Evolutionary conservation across 805 yeast species (phyloP).

Genomic region (Saccharomycopsis microspora): DNA sequence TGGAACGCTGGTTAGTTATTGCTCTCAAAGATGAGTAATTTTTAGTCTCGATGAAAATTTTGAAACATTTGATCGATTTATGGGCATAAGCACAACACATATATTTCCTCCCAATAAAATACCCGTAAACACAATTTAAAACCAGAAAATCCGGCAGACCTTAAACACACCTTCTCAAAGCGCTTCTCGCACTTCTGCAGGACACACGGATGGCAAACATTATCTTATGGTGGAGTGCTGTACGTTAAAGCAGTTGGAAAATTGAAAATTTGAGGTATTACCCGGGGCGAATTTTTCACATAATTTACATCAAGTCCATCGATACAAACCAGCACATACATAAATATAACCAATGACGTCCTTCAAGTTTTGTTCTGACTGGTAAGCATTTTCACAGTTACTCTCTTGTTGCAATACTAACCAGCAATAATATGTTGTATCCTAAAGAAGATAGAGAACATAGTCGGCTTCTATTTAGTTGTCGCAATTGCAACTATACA

Average conservation of each 20-base stretch:
- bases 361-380: constrained; percentile 90
- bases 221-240: too few species aligned
- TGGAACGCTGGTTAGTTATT: constrained; percentile 28
- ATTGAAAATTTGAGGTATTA: too few species aligned
- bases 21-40: background rate
- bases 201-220: too few species aligned
- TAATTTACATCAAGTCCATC: too few species aligned
- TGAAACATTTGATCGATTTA: background rate
- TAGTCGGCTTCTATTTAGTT: constrained; percentile 64
- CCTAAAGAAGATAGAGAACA: constrained; percentile 88
- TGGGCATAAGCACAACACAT: too few species aligned
- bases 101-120: too few species aligned
- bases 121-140: too few species aligned
- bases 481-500: constrained; percentile 90
- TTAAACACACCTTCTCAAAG: too few species aligned
- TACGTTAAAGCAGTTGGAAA: too few species aligned
- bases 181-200: too few species aligned
- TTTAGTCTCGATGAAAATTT: background rate
- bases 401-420: background rate
- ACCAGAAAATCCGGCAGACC: too few species aligned
- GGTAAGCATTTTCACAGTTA: constrained; percentile 24
- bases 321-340: background rate
- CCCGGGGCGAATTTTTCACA: too few species aligned
- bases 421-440: constrained; percentile 89
- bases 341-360: constrained; percentile 60